Base-by-base conservation (phyloP, 257 asterid genomes). In the Plantago ovata region DNA sequence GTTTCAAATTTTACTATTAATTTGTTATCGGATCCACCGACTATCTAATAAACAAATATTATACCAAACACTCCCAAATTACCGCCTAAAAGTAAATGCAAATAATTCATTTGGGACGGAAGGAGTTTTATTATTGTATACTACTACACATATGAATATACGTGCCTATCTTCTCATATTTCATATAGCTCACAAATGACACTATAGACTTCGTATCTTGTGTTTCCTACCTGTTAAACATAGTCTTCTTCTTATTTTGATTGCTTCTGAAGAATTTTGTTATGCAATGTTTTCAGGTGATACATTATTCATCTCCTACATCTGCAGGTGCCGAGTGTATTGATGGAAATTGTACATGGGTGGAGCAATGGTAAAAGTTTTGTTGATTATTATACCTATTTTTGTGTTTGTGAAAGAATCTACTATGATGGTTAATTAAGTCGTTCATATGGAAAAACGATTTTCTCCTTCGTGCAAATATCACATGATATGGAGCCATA, bases 281-380 rank as follows among this genome's bases (percentile, higher is more conserved):
- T 62, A 41, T 71, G 56, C 38, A 55, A 62, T 62, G 69, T 24
- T 81, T 78, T 73, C 91, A 91, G 96, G 95, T 85, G 61, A 91
- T 91, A 62, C 75, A 59, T 63, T 91, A 46, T 78, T 87, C 98
- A 21, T 91, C 95, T 64, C 86, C 94, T 32, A 66, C 81, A 60
- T 91, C 98, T 45, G 98, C 98, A 24, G 96, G 98, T 65, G 98
- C 98, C 24, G 94, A 91, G 80, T 87, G 98, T 74, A 87, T 91
- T 56, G 95, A 91, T 76, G 83, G 95, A 38, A 69, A 61, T 58
- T 91, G 98, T 77, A 76, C 96, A 40, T 91, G 98, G 98, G 84
- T 91, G 66, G 96, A 91, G 73, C 98, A 91, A 73, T 91, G 98
- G 98, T 91, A 83, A 67, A 60, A 46, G 33, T 70, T 60, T 48